Evolutionary conservation across 2,329 filamentous ascomycete species (phyloP), one percentile per base, ranked within the genome.

Genomic region (Trichophaea hybrida): DNA sequence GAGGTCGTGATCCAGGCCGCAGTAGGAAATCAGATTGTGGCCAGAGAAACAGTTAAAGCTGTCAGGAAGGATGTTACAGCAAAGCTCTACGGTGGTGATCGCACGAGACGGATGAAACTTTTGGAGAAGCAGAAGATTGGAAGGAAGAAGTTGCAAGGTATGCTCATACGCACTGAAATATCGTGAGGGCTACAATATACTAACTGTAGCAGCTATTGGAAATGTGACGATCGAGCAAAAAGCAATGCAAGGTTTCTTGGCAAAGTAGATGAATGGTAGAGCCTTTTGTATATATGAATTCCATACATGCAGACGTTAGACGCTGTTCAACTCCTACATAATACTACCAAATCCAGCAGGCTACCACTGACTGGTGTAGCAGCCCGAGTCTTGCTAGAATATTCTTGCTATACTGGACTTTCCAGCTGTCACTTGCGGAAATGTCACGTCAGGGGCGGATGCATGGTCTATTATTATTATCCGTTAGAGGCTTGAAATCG

Each of bases 61-160:
- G 98, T 94, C 73, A 79, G 93, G 51, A 98, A 98, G 72, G 93
- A 98, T 68, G 93, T 61, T 15, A 61, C 61, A 4, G 60, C 65
- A 1, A 97, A 97, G 73, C 75, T 98, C 59, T 94, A 98, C 70
- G 93, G 93, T 0, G 86, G 85, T 63, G 93, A 98, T 74, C 80
- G 94, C 13, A 82, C 82, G 2, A 77, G 93, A 60, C 80, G 90
- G 40, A 80, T 83, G 69, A 98, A 98, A 73, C 73, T 98, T 65
- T 74, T 98, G 8, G 91, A 97, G 74, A 95, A 91, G 77, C 93
- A 98, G 73, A 98, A 98, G 75, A 90, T 90, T 66, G 93, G 93
- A 0, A 79, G 89, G 59, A 96, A 95, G 80, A 86, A 85, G 72
- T 74, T 98, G 61, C 81, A 88, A 61, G 62, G 64, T 61, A 44